phyloP scores from a whole-genome alignment of 2,329 filamentous ascomycete genomes.

The Cladosporium sp. region DNA sequence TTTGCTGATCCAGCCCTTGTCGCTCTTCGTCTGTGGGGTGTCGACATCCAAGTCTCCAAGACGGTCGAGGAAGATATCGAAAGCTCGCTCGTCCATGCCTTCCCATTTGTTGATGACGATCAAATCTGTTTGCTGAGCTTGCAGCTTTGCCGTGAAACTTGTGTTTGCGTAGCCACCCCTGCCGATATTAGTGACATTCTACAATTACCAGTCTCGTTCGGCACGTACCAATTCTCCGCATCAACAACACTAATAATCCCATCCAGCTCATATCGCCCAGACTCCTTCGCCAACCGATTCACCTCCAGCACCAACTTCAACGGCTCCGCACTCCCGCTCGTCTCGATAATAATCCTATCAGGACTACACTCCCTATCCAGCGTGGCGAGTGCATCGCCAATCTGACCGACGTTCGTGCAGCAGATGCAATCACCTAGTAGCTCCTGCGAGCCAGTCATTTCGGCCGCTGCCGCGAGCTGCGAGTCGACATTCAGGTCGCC shows the following conservation, averaged over 20 bases:
- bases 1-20: constrained; percentile 74
- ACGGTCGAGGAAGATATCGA: constrained; percentile 76
- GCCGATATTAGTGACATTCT: no score
- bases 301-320: constrained; percentile 89
- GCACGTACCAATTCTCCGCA: constrained; percentile 77
- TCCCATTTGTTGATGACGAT: constrained; percentile 97
- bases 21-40: constrained; percentile 76
- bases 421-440: constrained; percentile 97
- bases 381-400: constrained; percentile 75
- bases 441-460: constrained; percentile 88
- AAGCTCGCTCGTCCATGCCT: constrained; percentile 66
- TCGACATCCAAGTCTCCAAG: constrained; percentile 80
- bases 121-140: constrained; percentile 86
- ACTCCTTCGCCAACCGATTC: constrained; percentile 73
- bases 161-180: constrained; percentile 81
- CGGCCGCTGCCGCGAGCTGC: constrained; percentile 77
- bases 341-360: constrained; percentile 92
- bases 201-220: no score
- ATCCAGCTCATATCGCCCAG: constrained; percentile 71
- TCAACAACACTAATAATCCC: constrained; percentile 89
- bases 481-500: constrained; percentile 93
- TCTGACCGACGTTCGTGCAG: constrained; percentile 94
- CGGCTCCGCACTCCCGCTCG: constrained; percentile 77
- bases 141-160: constrained; percentile 81
- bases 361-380: constrained; percentile 63